Evolutionary conservation across 2,329 filamentous ascomycete species (phyloP), one percentile per base, ranked within the genome.

Genomic region (Nemania bipapillata): DNA sequence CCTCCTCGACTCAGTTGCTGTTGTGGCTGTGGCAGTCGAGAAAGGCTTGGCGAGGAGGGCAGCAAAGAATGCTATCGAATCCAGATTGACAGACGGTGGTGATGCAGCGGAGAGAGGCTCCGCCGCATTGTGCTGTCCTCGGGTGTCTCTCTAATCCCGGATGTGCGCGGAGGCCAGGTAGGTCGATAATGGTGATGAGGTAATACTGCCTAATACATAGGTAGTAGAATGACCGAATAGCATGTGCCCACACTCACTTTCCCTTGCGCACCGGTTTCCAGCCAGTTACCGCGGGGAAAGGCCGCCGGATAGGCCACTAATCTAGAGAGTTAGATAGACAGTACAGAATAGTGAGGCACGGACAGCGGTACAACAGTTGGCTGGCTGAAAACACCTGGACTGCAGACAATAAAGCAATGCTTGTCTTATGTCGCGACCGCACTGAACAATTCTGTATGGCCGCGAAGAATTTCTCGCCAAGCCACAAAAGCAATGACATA

Each of bases 41-140:
- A 68, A 72, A 66, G 66, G 72, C 73, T 71, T 78, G 75, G 77
- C 75, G 74, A 80, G 73, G 70, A 80, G 75, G 70, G 78, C 76
- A 72, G 80, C 74, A 69, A 79, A 74, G 71, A 75, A 74, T 64
- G 82, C 79, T 86, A 85, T 81, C 77, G 85, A 79, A 86, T 89
- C 87, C 87, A 89, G 85, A 79, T 81, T 87, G 85, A 84, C 80
- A 74, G 76, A 75, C 72, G 75, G 76, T 75, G 79, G 74, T 77
- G 79, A 80, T 84, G 85, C 85, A 83, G 85, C 83, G 85, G 87
- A 87, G 86, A 79, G 75, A 73, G 77, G 80, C 84, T 86, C 86
- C 84, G 83, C 87, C 83, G 85, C 87, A 89, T 89, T 76, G 79
- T 84, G 66, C 30, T 69, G 53, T 55, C 35, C 53, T 55, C 53